Conservation (phyloP, 306 rosid genomes). For the Quercus alba region DNA sequence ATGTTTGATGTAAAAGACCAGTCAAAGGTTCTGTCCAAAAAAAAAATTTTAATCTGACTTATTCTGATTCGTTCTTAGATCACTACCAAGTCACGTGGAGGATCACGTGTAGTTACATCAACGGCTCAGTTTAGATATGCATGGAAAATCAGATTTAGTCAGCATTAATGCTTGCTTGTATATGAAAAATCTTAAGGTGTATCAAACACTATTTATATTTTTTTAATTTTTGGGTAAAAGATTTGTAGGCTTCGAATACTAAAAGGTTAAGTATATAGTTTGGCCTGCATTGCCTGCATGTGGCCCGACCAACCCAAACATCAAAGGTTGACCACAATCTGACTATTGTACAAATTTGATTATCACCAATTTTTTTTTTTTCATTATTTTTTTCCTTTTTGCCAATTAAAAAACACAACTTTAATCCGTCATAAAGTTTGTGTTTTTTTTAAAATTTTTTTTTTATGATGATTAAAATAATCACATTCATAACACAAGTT, state of each 20-base stretch:
- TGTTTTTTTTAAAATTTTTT: background rate
- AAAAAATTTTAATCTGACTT: background rate
- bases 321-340: constrained; percentile 32
- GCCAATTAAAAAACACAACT: background rate
- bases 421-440: background rate
- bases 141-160: constrained; percentile 19
- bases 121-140: constrained; percentile 27
- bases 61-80: constrained; percentile 1
- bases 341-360: constrained; percentile 17
- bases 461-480: background rate
- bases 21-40: constrained; percentile 7
- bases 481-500: background rate
- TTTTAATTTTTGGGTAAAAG: background rate
- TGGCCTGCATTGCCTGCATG: constrained; percentile 11
- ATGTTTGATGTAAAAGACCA: background rate
- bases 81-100: constrained; percentile 20
- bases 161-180: background rate
- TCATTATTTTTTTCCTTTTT: no score
- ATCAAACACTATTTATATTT: background rate
- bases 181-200: background rate
- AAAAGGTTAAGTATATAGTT: background rate
- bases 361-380: no score
- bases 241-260: background rate
- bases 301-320: constrained; percentile 32
- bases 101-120: constrained; percentile 26